These are phyloP conservation scores for Skeletonema marinoi DNA, from an alignment of 108 stramenopile species.

Conservation along the genomic window DNA sequence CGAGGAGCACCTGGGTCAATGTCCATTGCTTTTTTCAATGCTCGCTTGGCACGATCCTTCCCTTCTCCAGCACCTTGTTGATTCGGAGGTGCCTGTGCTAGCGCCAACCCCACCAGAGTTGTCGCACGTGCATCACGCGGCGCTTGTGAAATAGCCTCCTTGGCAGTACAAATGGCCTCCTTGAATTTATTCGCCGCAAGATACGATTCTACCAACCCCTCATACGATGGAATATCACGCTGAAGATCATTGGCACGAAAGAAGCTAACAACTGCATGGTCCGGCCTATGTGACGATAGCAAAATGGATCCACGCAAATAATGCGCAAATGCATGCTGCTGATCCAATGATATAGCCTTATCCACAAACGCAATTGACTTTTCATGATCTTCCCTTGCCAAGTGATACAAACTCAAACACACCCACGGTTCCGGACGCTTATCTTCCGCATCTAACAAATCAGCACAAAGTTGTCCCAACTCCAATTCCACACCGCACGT, in stretches of 20 bases:
- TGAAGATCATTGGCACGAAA: constrained; percentile 78
- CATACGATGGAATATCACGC: constrained; percentile 70
- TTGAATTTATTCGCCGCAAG: constrained; percentile 72
- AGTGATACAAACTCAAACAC: constrained; percentile 72
- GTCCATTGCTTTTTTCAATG: constrained; percentile 72
- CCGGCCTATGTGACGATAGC: constrained; percentile 71
- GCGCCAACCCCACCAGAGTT: constrained; percentile 79
- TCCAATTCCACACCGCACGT: constrained; percentile 52
- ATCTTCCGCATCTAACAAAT: constrained; percentile 71
- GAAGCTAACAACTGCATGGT: constrained; percentile 79
- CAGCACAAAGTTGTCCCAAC: constrained; percentile 65
- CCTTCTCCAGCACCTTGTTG: constrained; percentile 49
- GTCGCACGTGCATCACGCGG: constrained; percentile 81
- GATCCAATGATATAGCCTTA: constrained; percentile 78
- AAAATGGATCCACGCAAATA: constrained; percentile 72
- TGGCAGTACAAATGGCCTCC: constrained; percentile 82
- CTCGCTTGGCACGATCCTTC: constrained; percentile 76
- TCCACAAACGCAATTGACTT: constrained; percentile 76
- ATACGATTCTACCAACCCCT: constrained; percentile 83
- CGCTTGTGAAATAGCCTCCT: constrained; percentile 73
- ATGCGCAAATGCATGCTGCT: constrained; percentile 78
- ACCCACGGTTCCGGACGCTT: constrained; percentile 84
- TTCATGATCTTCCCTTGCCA: constrained; percentile 73
- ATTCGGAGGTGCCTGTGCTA: constrained; percentile 53
- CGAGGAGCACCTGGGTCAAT: constrained; percentile 70